Base-by-base conservation (phyloP, 345 rosid genomes). In the Salix purpurea region DNA sequence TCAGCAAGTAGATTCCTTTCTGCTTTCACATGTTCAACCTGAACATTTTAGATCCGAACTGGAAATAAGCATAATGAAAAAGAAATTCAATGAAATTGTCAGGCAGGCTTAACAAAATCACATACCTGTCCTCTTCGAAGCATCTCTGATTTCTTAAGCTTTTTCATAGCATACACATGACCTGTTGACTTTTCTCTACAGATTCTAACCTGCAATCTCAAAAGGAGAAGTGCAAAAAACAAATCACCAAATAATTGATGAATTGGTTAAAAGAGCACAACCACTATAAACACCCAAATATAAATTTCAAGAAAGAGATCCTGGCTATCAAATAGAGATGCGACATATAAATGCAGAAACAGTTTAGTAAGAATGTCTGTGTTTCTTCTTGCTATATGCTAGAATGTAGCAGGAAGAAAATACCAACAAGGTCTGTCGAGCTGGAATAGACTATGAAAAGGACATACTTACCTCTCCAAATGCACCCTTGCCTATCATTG, bases 401-500 rank as follows among this genome's bases (percentile, higher is more conserved):
- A 16, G 9, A 2, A 34, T 30, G 36, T 14, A 65, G 68, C n/a
- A 65, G 16, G 68, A 18, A n/a, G 12, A 44, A 54, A 36, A n/a
- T 36, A 76, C 24, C 42, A n/a, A 44, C 37, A 72, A 56, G 36
- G 69, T 73, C 28, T 58, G 62, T 23, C 62, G 10, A 23, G 28
- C 28, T 58, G 62, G 62, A 58, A n/a, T 58, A 58, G 62, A 58
- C 1, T 9, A 58, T 58, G 62, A 58, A 58, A 77, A 37, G 65
- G 44, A 71, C 13, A 77, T 5, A 24, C 68, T 26, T 86, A 94
- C 98, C 99, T 95, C 99, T 75, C 99, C 99, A 80, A 95, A 95
- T 77, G 98, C 99, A 46, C 99, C 99, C 85, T 93, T 95, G 69
- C 99, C 99, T 83, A 95, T 95, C 97, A 95, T 93, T 71, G 99